Percentiles rank a stretch among this genome's conserved stretches.
Evolutionary conservation across 2,329 filamentous ascomycete species (phyloP).

Genomic region (Phialophora chinensis): DNA sequence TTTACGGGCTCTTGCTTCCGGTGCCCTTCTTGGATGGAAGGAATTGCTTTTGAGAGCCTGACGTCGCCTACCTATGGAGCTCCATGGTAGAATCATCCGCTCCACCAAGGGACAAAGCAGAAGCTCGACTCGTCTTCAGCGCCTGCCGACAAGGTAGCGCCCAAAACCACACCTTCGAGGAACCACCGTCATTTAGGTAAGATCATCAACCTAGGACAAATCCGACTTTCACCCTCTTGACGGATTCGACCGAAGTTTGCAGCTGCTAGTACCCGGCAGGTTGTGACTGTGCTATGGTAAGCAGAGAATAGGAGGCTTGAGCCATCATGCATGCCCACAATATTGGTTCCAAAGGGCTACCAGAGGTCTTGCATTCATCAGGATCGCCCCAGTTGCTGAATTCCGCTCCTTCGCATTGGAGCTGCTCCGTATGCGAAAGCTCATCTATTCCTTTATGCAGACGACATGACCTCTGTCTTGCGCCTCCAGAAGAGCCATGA

Average conservation of each 20-base stretch:
- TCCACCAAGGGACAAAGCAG: neutral
- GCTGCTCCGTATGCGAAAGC: neutral
- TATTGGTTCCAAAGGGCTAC: neutral
- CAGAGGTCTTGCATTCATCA: neutral
- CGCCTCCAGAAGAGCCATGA: neutral
- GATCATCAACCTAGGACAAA: neutral
- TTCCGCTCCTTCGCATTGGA: neutral
- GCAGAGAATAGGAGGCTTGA: neutral
- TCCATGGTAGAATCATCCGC: neutral
- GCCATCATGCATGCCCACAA: neutral
- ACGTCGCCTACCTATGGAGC: neutral
- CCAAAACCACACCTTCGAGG: neutral
- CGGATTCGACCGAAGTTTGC: neutral
- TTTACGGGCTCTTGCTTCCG: neutral
- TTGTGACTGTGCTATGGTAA: neutral
- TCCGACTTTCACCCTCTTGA: neutral
- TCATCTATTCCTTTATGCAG: neutral
- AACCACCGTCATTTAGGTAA: neutral
- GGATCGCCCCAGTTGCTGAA: neutral
- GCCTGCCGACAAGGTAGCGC: neutral
- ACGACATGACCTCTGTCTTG: neutral
- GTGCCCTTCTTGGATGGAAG: neutral
- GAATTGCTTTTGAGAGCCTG: neutral
- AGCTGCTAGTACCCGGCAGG: neutral
- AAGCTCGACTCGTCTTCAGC: neutral